Base-by-base conservation (phyloP, 129 eudicot species). In the Glebionis coronaria region DNA sequence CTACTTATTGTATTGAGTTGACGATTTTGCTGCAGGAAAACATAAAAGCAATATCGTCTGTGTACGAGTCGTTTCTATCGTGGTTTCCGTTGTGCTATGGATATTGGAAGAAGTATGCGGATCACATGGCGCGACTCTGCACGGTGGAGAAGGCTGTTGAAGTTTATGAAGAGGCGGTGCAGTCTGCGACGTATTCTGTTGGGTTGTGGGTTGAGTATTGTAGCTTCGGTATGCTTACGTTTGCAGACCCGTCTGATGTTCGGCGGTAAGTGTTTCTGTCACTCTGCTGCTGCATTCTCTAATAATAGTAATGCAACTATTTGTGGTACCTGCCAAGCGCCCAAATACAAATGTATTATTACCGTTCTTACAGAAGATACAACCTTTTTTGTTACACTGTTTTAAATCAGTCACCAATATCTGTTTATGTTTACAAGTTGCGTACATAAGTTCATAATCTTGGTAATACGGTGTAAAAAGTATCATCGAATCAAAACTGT, bases 151-250 rank as follows among this genome's bases (percentile, higher is more conserved):
- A 82, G 74, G 91, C 85, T 65, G 83, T 88, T 80, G 80, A 86
- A 78, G 60, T 81, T 28, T 92, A 63, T 79, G 98, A 92, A 67
- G 76, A 76, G 28, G 96, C 81, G 23, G 84, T 82, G 67, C 78
- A 69, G 63, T 73, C 84, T 20, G 85, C 85, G 67, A 75, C 83
- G 62, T 77, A 73, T 60, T 92, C 87, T 45, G 87, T 92, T 74
- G 91, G 82, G 71, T 78, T 92, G 66, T 92, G 96, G 98, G 85
- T 82, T 65, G 86, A 84, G 66, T 92, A 92, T 80, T 88, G 93
- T 72, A 84, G 81, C 75, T 92, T 92, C 72, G 68, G 83, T 77
- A 72, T 81, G 50, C 44, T 67, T 57, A 76, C 84, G 29, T 88
- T 81, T 79, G 83, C 72, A 78, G 90, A 88, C 69, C 96, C 95